phyloP scores from a whole-genome alignment of 108 stramenopile genomes.

The Schizochytrium sp. region DNA sequence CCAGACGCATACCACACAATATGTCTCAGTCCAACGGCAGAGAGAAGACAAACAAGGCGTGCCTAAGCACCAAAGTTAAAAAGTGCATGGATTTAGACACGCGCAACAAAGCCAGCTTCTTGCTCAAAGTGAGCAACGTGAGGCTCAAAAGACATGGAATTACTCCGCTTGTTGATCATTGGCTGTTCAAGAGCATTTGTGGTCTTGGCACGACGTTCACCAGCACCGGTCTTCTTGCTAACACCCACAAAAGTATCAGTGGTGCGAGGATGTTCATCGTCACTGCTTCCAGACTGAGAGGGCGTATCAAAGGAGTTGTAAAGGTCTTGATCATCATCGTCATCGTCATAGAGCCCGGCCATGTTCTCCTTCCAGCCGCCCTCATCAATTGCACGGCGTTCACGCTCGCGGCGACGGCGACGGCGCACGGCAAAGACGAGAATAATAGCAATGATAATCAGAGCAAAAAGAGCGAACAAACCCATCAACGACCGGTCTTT shows the following conservation, averaged over 20 bases:
- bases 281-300: neutral
- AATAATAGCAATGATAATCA: neutral
- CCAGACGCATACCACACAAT: too few relatives aligned
- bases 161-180: slow-evolving; percentile 23
- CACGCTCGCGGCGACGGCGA: slow-evolving; percentile 9
- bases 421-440: neutral
- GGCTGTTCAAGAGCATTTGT: slow-evolving; percentile 22
- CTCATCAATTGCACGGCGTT: neutral
- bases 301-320: slow-evolving; percentile 57
- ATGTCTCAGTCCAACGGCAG: too few relatives aligned
- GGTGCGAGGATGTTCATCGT: neutral
- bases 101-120: slow-evolving; percentile 53
- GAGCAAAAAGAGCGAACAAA: neutral
- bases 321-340: slow-evolving; percentile 46
- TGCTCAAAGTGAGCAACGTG: slow-evolving; percentile 57
- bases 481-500: neutral
- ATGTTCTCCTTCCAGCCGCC: neutral
- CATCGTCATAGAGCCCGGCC: slow-evolving; percentile 11
- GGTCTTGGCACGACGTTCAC: slow-evolving; percentile 23
- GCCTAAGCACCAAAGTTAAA: neutral
- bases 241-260: neutral
- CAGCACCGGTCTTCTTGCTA: neutral
- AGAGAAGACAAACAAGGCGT: too few relatives aligned
- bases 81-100: slow-evolving; percentile 26
- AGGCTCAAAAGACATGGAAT: slow-evolving; percentile 38